Evolutionary conservation across 768 basidiomycete species (phyloP).

Genomic region (Mycena alexandri): DNA sequence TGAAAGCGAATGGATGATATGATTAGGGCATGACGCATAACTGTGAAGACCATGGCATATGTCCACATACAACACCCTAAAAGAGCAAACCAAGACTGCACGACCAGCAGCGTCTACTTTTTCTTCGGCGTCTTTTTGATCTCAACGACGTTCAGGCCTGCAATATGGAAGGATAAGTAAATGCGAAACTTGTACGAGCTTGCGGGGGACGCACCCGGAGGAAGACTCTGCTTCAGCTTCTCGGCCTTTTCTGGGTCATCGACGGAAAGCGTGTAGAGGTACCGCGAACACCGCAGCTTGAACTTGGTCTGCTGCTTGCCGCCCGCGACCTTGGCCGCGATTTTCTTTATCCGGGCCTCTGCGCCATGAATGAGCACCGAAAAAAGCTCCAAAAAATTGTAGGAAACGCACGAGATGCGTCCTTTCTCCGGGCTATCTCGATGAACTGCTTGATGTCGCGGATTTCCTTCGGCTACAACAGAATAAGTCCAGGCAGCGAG

Average conservation of each 20-base stretch:
- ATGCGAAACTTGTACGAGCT: neutral
- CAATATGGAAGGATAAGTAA: neutral
- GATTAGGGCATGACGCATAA: slow-evolving; percentile 48
- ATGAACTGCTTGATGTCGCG: slow-evolving; percentile 99
- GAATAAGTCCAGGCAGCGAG: neutral
- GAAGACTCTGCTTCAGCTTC: slow-evolving; percentile 94
- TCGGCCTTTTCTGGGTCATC: slow-evolving; percentile 99
- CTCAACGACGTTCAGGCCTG: slow-evolving; percentile 82
- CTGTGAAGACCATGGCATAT: slow-evolving; percentile 44
- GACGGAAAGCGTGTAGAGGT: slow-evolving; percentile 96
- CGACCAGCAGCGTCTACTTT: slow-evolving; percentile 64
- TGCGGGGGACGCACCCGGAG: slow-evolving; percentile 78
- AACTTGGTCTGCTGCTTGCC: slow-evolving; percentile 94
- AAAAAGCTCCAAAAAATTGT: slow-evolving; percentile 16
- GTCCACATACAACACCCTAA: slow-evolving; percentile 42
- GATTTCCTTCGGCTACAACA: slow-evolving; percentile 92
- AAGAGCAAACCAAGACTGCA: slow-evolving; percentile 32
- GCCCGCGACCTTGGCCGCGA: slow-evolving; percentile 71
- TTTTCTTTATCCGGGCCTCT: slow-evolving; percentile 99
- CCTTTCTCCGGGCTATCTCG: slow-evolving; percentile 96
- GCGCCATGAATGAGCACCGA: slow-evolving; percentile 29
- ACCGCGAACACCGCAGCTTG: slow-evolving; percentile 97
- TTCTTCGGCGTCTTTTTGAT: slow-evolving; percentile 78
- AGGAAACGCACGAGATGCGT: slow-evolving; percentile 87
- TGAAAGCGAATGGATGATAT: slow-evolving; percentile 41